A percentile compares a stretch with the other conserved stretches of the same genome.
These are phyloP conservation scores for Pyrrhoderma noxium DNA, from an alignment of 1,284 basidiomycete species.

Conservation along the genomic window DNA sequence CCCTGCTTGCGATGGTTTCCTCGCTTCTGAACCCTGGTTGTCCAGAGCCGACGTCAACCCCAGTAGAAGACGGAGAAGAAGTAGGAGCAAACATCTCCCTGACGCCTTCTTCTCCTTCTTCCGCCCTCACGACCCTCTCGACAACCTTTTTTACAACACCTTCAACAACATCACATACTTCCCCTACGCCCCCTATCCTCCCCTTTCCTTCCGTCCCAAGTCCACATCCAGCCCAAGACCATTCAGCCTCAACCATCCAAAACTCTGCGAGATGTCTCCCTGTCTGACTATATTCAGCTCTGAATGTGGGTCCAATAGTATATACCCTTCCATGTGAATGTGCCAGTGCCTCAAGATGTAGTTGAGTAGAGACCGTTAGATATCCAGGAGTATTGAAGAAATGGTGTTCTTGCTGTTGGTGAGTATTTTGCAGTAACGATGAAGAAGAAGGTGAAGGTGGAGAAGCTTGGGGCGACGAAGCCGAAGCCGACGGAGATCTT, in stretches of 20 bases:
- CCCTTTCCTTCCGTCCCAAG: too few species aligned
- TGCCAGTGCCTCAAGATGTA: conserved; percentile 89
- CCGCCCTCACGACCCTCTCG: conserved; percentile 25
- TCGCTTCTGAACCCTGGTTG: too few species aligned
- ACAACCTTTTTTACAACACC: conserved; percentile 47
- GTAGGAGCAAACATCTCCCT: conserved; percentile 20
- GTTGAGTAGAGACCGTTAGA: conserved; percentile 90
- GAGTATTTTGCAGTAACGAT: background rate
- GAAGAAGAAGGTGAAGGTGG: too few species aligned
- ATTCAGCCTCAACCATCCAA: conserved; percentile 97
- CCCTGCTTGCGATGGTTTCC: too few species aligned
- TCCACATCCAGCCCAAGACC: conserved; percentile 43
- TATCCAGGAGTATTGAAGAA: conserved; percentile 75
- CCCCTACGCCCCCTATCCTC: conserved; percentile 33
- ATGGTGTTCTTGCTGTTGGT: conserved; percentile 27
- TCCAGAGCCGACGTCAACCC: too few species aligned
- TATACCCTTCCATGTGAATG: conserved; percentile 78
- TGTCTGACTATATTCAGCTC: conserved; percentile 86
- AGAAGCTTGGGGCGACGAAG: conserved; percentile 14
- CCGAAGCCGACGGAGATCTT: conserved; percentile 8
- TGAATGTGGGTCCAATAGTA: conserved; percentile 87
- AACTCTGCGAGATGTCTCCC: conserved; percentile 95
- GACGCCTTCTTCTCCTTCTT: conserved; percentile 32
- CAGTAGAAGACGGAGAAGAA: too few species aligned
- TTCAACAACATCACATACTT: conserved; percentile 71